phyloP scores from a whole-genome alignment of 2,329 filamentous ascomycete genomes.

The Cytospora schulzeri region DNA sequence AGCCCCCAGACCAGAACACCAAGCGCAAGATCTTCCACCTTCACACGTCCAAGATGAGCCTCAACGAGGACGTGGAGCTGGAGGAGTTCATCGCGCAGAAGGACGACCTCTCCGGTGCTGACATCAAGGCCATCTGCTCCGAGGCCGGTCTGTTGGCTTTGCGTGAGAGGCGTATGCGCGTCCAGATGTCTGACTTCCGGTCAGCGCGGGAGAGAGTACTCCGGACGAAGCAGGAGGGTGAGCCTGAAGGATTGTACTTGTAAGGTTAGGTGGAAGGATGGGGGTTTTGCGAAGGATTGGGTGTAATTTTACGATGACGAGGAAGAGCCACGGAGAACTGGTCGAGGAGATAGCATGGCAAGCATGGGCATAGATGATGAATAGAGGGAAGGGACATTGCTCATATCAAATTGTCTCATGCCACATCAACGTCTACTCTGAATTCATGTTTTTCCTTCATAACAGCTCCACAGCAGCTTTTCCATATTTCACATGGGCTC shows the following conservation, averaged over 20 bases:
- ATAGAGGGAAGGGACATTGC: constrained; percentile 17
- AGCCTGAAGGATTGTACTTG: constrained; percentile 98
- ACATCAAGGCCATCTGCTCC: constrained; percentile 98
- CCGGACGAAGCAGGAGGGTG: constrained; percentile 98
- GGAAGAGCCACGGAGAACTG: not conserved
- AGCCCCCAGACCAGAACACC: constrained; percentile 78
- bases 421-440: not conserved
- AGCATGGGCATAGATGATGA: constrained; percentile 12
- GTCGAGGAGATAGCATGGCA: constrained; percentile 9
- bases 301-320: constrained; percentile 4
- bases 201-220: constrained; percentile 90
- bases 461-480: not conserved
- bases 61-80: constrained; percentile 94
- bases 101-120: constrained; percentile 93
- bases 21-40: constrained; percentile 97
- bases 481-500: not conserved
- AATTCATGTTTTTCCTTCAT: not conserved
- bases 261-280: constrained; percentile 69
- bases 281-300: not conserved
- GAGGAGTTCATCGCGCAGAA: constrained; percentile 99
- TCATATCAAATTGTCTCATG: not conserved
- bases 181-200: constrained; percentile 98
- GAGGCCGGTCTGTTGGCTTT: constrained; percentile 94
- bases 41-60: constrained; percentile 97
- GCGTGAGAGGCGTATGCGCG: constrained; percentile 92